phyloP scores from a whole-genome alignment of 179 eudicot genomes.

The Silene coronaria region DNA sequence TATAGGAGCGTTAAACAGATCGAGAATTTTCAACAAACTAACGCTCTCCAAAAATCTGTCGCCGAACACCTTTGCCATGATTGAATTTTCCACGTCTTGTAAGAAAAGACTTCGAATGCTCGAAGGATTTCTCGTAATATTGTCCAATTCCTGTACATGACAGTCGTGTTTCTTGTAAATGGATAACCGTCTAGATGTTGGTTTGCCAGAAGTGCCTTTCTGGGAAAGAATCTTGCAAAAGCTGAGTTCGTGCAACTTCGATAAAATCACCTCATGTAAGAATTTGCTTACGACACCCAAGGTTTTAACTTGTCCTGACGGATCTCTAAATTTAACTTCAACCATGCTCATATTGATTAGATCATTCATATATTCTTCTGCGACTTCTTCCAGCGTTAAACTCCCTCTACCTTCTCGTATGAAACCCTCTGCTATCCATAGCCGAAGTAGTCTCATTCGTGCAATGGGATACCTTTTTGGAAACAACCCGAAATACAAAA shows the following conservation, averaged over 20 bases:
- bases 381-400: conserved; percentile 25
- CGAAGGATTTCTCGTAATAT: not conserved
- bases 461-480: conserved; percentile 23
- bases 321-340: conserved; percentile 9
- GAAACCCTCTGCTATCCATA: conserved; percentile 39
- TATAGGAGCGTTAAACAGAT: conserved; percentile 20
- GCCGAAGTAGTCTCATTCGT: conserved; percentile 19
- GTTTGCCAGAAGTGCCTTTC: not conserved
- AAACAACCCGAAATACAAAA: conserved; percentile 32
- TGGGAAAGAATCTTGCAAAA: conserved; percentile 16
- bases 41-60: not conserved
- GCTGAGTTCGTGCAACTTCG: conserved; percentile 18
- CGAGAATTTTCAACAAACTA: conserved; percentile 26
- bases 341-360: conserved; percentile 26
- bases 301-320: not conserved
- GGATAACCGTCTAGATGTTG: conserved; percentile 14
- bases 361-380: conserved; percentile 21
- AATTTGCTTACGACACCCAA: conserved; percentile 22
- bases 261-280: conserved; percentile 24
- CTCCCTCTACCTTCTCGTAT: not conserved
- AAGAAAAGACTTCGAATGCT: conserved; percentile 15
- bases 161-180: not conserved
- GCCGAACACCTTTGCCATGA: not conserved
- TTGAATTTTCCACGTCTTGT: not conserved
- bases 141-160: not conserved